Evolutionary conservation across 305 asterid genomes (phyloP), one percentile per base, ranked within the genome.

Genomic region (Solanum hybrid): DNA sequence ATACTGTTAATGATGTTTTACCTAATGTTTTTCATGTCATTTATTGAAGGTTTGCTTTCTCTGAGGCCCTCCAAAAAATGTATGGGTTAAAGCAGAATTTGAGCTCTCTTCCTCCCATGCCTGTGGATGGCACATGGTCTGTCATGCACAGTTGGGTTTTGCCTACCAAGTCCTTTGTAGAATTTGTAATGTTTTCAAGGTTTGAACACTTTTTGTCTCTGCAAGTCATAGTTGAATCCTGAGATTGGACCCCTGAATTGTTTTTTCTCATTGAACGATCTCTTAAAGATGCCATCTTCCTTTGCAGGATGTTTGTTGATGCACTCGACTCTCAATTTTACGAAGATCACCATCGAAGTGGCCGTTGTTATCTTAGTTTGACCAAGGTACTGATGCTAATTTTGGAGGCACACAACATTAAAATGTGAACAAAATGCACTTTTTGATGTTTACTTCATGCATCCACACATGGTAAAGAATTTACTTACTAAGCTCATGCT

Each of bases 111-210:
- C 99, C 99, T 14, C 82, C 92, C 72, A 97, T 98, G 99, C 98
- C 99, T 72, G 89, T 88, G 10, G 92, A 91, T 72, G 96, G 95
- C 92, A 94, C 98, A 73, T 98, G 99, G 99, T 94, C 99, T 78
- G 99, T 94, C 91, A 97, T 94, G 99, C 97, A 98, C 91, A 94
- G 96, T 82, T 98, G 99, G 99, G 96, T 89, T 90, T 93, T 97
- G 90, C 99, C 99, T 6, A 97, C 99, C 51, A 93, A 93, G 92
- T 96, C 99, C 83, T 98, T 98, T 91, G 37, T 96, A 92, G 99
- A 98, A 94, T 95, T 98, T 88, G 97, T 94, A 79, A 95, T 98
- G 99, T 98, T 98, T 90, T 98, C 99, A 80, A 98, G 99, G 99
- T 98, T 91, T 75, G 84, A 86, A 61, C 88, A 77, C 77, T 32